Conservation (phyloP, 2,329 filamentous ascomycete genomes). For the Pestalotiopsis sp. region DNA sequence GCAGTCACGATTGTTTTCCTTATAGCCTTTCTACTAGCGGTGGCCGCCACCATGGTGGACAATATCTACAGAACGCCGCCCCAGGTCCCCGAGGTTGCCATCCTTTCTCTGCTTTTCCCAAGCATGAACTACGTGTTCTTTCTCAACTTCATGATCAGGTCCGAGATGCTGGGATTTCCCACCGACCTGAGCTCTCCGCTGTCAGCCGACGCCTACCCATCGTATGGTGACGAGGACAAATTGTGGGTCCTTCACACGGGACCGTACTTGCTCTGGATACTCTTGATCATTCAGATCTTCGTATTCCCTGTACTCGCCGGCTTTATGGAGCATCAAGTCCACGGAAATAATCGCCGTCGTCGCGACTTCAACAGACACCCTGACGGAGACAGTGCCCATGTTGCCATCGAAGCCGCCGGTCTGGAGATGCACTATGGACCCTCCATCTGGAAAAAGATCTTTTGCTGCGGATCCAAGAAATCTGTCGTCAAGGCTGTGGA, state of each 20-base stretch:
- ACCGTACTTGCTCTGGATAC: constrained; percentile 30
- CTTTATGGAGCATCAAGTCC: constrained; percentile 32
- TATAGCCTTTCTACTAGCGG: constrained; percentile 30
- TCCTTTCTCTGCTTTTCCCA: constrained; percentile 31
- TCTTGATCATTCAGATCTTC: constrained; percentile 36
- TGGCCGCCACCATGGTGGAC: constrained; percentile 20
- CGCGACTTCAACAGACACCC: constrained; percentile 22
- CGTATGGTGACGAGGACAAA: constrained; percentile 3
- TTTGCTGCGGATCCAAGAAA: constrained; percentile 25
- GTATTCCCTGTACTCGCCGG: constrained; percentile 34
- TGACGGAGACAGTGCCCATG: constrained; percentile 21
- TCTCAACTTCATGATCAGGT: constrained; percentile 28
- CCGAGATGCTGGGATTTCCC: constrained; percentile 20
- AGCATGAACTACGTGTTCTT: constrained; percentile 35
- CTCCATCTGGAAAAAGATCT: constrained; percentile 28
- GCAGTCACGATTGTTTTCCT: constrained; percentile 34
- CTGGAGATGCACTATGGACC: constrained; percentile 37
- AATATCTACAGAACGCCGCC: constrained; percentile 13
- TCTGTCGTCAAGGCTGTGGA: constrained; percentile 56
- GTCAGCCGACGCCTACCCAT: not conserved
- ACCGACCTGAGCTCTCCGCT: constrained; percentile 21
- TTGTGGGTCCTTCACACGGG: constrained; percentile 27
- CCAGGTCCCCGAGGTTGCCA: constrained; percentile 20
- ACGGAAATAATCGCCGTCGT: constrained; percentile 37
- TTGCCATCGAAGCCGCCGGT: constrained; percentile 23